Evolutionary conservation across 441 rosid genomes (phyloP).

Genomic region (Bruguiera hainesii): DNA sequence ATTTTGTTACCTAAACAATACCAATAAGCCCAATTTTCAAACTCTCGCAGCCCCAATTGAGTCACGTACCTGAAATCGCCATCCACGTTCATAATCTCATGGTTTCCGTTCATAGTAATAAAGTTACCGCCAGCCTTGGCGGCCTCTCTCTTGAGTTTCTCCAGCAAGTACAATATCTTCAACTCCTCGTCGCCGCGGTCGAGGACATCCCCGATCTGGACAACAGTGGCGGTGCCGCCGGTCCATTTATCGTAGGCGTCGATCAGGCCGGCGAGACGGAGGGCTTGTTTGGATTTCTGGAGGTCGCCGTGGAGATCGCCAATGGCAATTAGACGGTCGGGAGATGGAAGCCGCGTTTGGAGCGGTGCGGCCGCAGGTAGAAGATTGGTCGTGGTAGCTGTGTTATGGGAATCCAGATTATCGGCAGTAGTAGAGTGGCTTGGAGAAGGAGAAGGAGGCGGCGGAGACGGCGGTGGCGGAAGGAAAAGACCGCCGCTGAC

Average conservation of each 20-base stretch:
- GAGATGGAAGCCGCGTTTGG: conserved; percentile 39
- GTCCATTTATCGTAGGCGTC: conserved; percentile 60
- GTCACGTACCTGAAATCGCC: conserved; percentile 78
- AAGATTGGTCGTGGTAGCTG: too few species aligned
- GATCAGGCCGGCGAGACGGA: conserved; percentile 63
- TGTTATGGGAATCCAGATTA: too few species aligned
- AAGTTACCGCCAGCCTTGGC: conserved; percentile 53
- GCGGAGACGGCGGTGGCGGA: conserved; percentile 23
- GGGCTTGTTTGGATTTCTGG: conserved; percentile 56
- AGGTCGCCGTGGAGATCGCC: conserved; percentile 92
- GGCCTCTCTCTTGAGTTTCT: conserved; percentile 73
- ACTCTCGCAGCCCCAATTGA: conserved; percentile 51
- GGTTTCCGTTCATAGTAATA: conserved; percentile 84
- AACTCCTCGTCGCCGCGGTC: conserved; percentile 84
- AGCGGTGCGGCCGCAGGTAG: not conserved
- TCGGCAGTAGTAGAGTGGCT: not conserved
- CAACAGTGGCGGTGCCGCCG: conserved; percentile 66
- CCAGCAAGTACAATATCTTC: conserved; percentile 64
- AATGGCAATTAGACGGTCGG: conserved; percentile 65
- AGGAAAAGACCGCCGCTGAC: conserved; percentile 59
- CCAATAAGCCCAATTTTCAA: conserved; percentile 73
- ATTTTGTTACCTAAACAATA: conserved; percentile 54
- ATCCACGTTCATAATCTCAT: conserved; percentile 89
- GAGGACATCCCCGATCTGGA: conserved; percentile 77
- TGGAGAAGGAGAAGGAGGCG: conserved; percentile 10